Evolutionary conservation across 345 rosid genomes (phyloP).

Genomic region (Citrus hindsii): DNA sequence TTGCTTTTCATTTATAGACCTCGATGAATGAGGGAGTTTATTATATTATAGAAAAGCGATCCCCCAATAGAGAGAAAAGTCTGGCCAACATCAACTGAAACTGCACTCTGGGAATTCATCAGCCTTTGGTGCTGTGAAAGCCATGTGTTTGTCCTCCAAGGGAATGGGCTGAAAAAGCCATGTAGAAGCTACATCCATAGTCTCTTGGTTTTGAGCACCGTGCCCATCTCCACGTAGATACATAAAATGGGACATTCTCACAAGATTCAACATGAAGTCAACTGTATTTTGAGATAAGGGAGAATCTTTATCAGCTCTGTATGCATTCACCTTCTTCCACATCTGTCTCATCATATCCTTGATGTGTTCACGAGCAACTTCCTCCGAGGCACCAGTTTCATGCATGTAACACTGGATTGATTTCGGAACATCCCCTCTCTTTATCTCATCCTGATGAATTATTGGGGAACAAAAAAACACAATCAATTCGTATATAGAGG

Average conservation of each 20-base stretch:
- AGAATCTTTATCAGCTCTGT: background rate
- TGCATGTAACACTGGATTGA: slow-evolving; percentile 38
- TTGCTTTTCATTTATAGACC: no score
- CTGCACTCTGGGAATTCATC: no score
- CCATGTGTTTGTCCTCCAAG: no score
- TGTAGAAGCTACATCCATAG: background rate
- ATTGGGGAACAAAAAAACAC: background rate
- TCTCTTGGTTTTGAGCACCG: background rate
- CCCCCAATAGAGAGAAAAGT: no score
- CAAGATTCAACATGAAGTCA: background rate
- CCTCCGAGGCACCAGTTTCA: slow-evolving; percentile 28
- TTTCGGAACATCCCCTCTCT: slow-evolving; percentile 33
- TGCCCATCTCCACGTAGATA: slow-evolving; percentile 13
- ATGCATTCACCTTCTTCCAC: slow-evolving; percentile 28
- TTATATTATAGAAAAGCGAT: no score
- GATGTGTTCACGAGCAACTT: slow-evolving; percentile 24
- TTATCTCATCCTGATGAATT: slow-evolving; percentile 20
- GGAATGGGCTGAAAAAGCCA: slow-evolving; percentile 5
- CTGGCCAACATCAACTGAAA: no score
- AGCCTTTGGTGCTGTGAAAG: no score
- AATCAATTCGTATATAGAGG: background rate
- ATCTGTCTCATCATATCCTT: slow-evolving; percentile 3
- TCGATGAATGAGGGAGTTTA: no score
- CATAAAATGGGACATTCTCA: slow-evolving; percentile 1
- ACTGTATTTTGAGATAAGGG: background rate